Evolutionary conservation across 2,329 filamentous ascomycete genomes (phyloP).

Genomic region (Elsinoe ampelina): DNA sequence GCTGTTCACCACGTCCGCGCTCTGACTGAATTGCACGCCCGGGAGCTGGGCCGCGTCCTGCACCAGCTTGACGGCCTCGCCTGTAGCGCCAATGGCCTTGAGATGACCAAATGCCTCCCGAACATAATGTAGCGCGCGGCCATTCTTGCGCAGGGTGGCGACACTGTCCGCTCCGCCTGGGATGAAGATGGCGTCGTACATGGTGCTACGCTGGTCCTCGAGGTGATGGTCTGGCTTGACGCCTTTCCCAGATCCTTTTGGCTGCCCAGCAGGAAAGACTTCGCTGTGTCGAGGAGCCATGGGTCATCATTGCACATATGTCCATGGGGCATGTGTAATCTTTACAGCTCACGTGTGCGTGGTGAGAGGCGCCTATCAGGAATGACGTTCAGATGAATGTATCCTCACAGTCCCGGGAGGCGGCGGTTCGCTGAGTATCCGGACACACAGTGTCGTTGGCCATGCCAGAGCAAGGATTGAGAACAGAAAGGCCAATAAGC

Average conservation of each 20-base stretch:
- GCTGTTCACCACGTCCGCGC: constrained; percentile 50
- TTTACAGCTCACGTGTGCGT: neutral
- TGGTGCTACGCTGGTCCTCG: constrained; percentile 67
- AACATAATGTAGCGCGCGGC: constrained; percentile 66
- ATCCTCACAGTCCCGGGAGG: neutral
- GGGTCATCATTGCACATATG: constrained; percentile 37
- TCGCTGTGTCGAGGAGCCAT: constrained; percentile 59
- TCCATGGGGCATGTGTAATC: neutral
- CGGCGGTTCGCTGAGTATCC: neutral
- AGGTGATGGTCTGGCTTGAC: constrained; percentile 67
- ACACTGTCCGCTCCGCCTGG: constrained; percentile 60
- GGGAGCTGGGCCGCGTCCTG: constrained; percentile 38
- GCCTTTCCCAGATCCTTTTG: constrained; percentile 43
- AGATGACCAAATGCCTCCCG: constrained; percentile 74
- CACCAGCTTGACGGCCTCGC: constrained; percentile 60
- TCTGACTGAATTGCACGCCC: constrained; percentile 41
- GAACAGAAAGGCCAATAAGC: neutral
- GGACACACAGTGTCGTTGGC: neutral
- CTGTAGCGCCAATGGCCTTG: constrained; percentile 68
- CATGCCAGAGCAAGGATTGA: neutral
- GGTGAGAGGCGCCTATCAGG: neutral
- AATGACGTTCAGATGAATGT: neutral
- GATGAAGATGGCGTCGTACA: constrained; percentile 73
- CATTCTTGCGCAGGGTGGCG: constrained; percentile 55
- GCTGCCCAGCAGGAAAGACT: constrained; percentile 53